Base-by-base conservation (phyloP, 1,139 yeast species). In the Yamadazyma triangularis region DNA sequence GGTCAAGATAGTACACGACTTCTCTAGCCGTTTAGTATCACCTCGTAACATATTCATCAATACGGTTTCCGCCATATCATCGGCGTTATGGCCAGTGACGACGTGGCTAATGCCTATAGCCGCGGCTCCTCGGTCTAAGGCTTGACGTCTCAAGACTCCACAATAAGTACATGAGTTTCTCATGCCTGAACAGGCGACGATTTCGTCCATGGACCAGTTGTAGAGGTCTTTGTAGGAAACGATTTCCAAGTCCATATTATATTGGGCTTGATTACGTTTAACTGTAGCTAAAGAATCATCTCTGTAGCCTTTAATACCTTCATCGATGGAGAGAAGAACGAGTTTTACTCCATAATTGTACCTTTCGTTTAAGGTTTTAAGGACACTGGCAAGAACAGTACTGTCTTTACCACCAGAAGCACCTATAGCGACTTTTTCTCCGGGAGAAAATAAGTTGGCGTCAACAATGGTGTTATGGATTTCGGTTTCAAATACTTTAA, bases 331-430 rank as follows among this genome's bases (percentile, higher is more conserved):
- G 28, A 93, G 63, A 25, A 93, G 64, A 2, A 85, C 89, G 38
- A 93, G 73, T 23, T 84, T 70, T 13, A 93, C 71, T 0, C 96
- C 96, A 54, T 93, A 93, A 48, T 84, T 63, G 57, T 91, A 77
- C 36, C 96, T 64, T 49, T 88, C 96, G 53, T 93, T 93, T 38
- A 93, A 62, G 0, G 91, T 76, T 51, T 88, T 91, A 59, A 93
- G 61, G 1, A 93, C 76, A 29, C 91, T 79, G 0, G 98, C 98
- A 23, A 93, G 60, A 1, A 93, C 98, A 0, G 98, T 93, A 4
- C 96, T 87, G 53, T 93, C 99, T 50, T 93, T 93, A 30, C 99
- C 99, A 15, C 99, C 99, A 1, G 96, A 86, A 0, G 98, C 98
- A 10, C 99, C 98, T 16, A 93, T 89, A 11, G 97, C 98, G 2